A percentile compares a stretch with the other conserved stretches of the same genome.
Conservation (phyloP, 2,329 filamentous ascomycete species). For the Nemania sp. region DNA sequence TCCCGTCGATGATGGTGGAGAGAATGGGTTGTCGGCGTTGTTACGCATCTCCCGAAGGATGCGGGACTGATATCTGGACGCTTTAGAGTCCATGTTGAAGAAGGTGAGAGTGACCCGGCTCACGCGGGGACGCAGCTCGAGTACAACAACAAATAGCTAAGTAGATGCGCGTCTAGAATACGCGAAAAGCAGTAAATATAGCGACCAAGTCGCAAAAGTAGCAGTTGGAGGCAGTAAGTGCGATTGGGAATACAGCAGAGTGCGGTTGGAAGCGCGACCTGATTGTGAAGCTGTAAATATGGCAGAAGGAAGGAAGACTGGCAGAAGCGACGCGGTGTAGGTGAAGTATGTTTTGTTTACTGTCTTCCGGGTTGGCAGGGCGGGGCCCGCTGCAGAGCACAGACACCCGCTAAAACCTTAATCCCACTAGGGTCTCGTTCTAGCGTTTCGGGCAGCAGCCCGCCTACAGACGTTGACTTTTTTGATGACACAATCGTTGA, state of each 20-base stretch:
- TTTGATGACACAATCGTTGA: no score
- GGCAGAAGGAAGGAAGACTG: slow-evolving; percentile 9
- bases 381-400: background rate
- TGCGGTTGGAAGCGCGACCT: slow-evolving; percentile 9
- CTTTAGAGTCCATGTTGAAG: slow-evolving; percentile 33
- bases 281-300: slow-evolving; percentile 10
- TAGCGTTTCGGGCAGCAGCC: no score
- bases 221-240: slow-evolving; percentile 22
- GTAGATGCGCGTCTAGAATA: slow-evolving; percentile 9
- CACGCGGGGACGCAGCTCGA: slow-evolving; percentile 17
- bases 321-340: slow-evolving; percentile 12
- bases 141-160: background rate
- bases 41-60: slow-evolving; percentile 43
- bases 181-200: background rate
- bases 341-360: no score
- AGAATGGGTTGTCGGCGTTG: slow-evolving; percentile 56
- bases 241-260: slow-evolving; percentile 15
- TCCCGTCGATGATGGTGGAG: slow-evolving; percentile 60
- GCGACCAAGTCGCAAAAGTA: slow-evolving; percentile 2
- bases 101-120: slow-evolving; percentile 19
- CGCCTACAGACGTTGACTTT: no score
- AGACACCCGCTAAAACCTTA: slow-evolving; percentile 7
- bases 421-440: no score
- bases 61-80: slow-evolving; percentile 37
- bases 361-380: slow-evolving; percentile 5